These are phyloP conservation scores for Gaertneriomyces sp. DNA, from an alignment of 192 early-diverging fungal genomes.

Conservation along the genomic window DNA sequence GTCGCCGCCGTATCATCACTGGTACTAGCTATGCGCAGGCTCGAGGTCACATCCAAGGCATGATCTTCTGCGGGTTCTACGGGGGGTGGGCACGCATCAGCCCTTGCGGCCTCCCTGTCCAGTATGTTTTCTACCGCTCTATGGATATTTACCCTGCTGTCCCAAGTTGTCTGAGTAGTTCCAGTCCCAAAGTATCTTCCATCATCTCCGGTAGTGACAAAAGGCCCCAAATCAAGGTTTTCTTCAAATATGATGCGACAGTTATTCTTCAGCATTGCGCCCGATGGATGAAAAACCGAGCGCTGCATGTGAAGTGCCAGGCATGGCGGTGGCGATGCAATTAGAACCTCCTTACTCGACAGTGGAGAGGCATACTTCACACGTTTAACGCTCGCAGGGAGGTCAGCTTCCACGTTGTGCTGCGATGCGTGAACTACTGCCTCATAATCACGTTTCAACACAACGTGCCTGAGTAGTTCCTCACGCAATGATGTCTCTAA, in stretches of 20 bases:
- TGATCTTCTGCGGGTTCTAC: too few relatives aligned
- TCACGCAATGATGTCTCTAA: slow-evolving; percentile 2
- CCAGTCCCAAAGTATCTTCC: slow-evolving; percentile 50
- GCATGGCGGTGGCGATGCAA: slow-evolving; percentile 77
- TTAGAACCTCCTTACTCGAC: slow-evolving; percentile 79
- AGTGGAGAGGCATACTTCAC: slow-evolving; percentile 13
- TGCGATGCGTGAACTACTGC: slow-evolving; percentile 18
- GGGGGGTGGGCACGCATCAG: too few relatives aligned
- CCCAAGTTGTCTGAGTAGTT: slow-evolving; percentile 25
- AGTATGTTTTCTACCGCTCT: slow-evolving; percentile 1
- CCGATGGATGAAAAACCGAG: slow-evolving; percentile 70
- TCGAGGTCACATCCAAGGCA: too few relatives aligned
- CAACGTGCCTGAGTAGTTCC: not conserved
- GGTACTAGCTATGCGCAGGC: too few relatives aligned
- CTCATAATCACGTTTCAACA: slow-evolving; percentile 16
- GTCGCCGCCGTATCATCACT: too few relatives aligned
- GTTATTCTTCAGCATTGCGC: slow-evolving; percentile 72
- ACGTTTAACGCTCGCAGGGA: slow-evolving; percentile 15
- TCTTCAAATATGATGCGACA: slow-evolving; percentile 67
- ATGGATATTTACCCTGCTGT: slow-evolving; percentile 21
- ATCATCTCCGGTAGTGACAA: slow-evolving; percentile 65
- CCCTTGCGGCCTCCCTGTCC: too few relatives aligned
- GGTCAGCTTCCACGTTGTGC: slow-evolving; percentile 29
- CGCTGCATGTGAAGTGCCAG: slow-evolving; percentile 85
- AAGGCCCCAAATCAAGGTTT: slow-evolving; percentile 72